Conservation (phyloP, 2,329 filamentous ascomycete species). For the Cercospora sp. region DNA sequence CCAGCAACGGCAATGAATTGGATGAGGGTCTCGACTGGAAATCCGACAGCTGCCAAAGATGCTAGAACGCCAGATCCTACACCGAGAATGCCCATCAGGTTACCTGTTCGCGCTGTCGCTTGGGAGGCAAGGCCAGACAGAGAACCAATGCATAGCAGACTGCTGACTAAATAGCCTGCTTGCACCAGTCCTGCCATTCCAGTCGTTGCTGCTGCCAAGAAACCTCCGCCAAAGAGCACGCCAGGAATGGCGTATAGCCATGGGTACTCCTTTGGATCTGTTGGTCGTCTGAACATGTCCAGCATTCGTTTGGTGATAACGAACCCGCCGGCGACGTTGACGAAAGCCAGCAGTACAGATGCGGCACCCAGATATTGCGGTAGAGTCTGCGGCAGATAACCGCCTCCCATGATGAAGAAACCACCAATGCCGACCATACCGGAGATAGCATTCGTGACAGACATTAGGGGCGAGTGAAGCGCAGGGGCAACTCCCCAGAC, state of each 20-base stretch:
- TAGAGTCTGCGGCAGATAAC: slow-evolving; percentile 72
- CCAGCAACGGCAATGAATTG: slow-evolving; percentile 78
- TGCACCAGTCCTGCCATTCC: slow-evolving; percentile 83
- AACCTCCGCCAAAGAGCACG: slow-evolving; percentile 75
- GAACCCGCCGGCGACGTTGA: slow-evolving; percentile 86
- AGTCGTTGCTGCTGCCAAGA: slow-evolving; percentile 74
- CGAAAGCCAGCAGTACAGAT: slow-evolving; percentile 81
- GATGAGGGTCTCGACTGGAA: slow-evolving; percentile 72
- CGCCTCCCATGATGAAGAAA: slow-evolving; percentile 83
- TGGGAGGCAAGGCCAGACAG: slow-evolving; percentile 81
- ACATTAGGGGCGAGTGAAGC: slow-evolving; percentile 87
- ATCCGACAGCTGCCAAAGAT: slow-evolving; percentile 77
- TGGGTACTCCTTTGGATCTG: slow-evolving; percentile 83
- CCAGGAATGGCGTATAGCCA: slow-evolving; percentile 83
- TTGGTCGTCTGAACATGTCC: slow-evolving; percentile 84
- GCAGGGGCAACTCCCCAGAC: slow-evolving; percentile 85
- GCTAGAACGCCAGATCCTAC: slow-evolving; percentile 81
- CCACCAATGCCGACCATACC: slow-evolving; percentile 86
- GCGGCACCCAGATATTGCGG: slow-evolving; percentile 75
- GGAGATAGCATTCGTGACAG: slow-evolving; percentile 88
- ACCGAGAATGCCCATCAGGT: slow-evolving; percentile 82
- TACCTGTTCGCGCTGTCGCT: slow-evolving; percentile 78
- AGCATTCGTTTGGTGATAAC: slow-evolving; percentile 92
- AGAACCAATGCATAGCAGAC: slow-evolving; percentile 80
- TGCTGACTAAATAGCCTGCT: slow-evolving; percentile 83